Conservation (phyloP, 495 filamentous ascomycete genomes). For the Lasiosphaeria hispida region DNA sequence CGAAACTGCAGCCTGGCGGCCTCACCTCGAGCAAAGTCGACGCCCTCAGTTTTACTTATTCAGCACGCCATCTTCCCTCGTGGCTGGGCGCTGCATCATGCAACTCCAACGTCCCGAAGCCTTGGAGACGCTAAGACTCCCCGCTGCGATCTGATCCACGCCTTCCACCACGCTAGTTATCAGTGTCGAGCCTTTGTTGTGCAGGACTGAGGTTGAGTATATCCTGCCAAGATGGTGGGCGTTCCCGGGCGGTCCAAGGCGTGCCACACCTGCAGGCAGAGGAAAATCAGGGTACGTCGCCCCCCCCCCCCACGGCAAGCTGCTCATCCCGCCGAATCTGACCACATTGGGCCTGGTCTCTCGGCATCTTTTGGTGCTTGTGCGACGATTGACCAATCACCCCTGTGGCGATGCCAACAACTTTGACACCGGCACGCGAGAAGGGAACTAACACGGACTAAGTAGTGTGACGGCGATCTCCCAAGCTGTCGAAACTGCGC, state of each 20-base stretch:
- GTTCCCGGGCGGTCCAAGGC: constrained; percentile 1
- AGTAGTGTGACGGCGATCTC: not conserved
- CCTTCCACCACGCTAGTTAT: not conserved
- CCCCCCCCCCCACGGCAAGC: not conserved
- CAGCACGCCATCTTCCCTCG: not conserved
- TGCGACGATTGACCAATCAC: too few relatives aligned
- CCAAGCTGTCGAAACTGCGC: not conserved
- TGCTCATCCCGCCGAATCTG: not conserved
- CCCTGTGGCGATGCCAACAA: too few relatives aligned
- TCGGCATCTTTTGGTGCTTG: too few relatives aligned
- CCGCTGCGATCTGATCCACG: not conserved
- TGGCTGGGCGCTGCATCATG: too few relatives aligned
- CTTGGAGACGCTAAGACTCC: not conserved
- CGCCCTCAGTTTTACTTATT: not conserved
- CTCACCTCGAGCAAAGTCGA: constrained; percentile 1
- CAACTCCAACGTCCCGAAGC: too few relatives aligned
- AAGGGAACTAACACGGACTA: not conserved
- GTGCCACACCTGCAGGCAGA: constrained; percentile 7
- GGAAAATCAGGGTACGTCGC: constrained; percentile 1
- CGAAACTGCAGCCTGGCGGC: not conserved
- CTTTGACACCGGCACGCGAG: not conserved
- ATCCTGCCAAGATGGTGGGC: not conserved
- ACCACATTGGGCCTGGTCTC: not conserved
- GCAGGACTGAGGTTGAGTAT: too few relatives aligned
- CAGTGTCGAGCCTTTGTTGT: too few relatives aligned